These are phyloP conservation scores for Fusarium mundagurra DNA, from an alignment of 2,329 filamentous ascomycete genomes.

Conservation along the genomic window DNA sequence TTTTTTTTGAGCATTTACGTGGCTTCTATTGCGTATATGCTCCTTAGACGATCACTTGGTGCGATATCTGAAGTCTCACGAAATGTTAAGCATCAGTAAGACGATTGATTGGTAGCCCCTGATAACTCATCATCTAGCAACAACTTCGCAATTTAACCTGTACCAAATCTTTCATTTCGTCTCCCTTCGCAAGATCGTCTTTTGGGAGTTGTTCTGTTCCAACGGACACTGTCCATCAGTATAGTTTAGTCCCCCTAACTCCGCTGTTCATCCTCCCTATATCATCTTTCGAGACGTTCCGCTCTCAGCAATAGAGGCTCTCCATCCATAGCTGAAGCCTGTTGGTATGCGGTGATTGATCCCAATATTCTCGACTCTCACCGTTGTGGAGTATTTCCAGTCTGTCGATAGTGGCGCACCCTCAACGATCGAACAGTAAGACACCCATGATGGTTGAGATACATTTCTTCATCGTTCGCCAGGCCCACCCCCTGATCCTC, in stretches of 20 bases:
- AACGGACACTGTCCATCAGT: background rate
- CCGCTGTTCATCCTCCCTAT: rapidly evolving
- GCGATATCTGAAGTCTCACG: background rate
- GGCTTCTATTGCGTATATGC: rapidly evolving
- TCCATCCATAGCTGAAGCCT: background rate
- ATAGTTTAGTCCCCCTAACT: background rate
- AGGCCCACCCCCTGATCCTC: background rate
- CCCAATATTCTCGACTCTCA: background rate
- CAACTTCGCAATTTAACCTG: no score
- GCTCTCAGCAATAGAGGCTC: rapidly evolving
- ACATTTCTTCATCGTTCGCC: rapidly evolving
- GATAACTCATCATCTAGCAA: background rate
- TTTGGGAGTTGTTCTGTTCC: background rate
- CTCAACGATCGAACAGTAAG: background rate
- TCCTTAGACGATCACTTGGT: background rate
- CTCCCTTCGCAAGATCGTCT: no score
- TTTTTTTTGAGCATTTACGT: background rate
- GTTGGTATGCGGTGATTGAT: background rate
- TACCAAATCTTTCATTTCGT: no score
- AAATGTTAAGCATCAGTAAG: background rate
- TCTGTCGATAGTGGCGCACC: background rate
- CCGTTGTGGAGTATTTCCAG: background rate
- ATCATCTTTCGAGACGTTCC: rapidly evolving
- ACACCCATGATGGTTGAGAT: background rate
- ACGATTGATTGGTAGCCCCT: no score